phyloP scores from a whole-genome alignment of 2,329 filamentous ascomycete genomes.

The Pestalotiopsis sp. region DNA sequence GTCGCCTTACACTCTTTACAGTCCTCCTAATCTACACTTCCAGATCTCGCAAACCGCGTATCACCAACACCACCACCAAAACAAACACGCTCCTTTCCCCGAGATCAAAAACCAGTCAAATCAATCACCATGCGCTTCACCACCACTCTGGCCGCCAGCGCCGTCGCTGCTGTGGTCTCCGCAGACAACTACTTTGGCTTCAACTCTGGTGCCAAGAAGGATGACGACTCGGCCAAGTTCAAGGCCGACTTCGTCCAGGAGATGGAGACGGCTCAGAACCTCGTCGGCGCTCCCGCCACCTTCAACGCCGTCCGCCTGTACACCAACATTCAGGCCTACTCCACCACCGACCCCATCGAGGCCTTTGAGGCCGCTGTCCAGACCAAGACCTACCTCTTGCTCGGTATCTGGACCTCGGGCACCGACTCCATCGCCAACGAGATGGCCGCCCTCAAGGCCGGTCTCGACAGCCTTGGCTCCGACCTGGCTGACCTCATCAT shows the following conservation, averaged over 20 bases:
- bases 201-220: slow-evolving; percentile 52
- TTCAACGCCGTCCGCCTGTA: slow-evolving; percentile 67
- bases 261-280: slow-evolving; percentile 45
- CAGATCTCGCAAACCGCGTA: background rate
- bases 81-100: slow-evolving; percentile 5
- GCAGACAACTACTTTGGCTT: slow-evolving; percentile 54
- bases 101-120: background rate
- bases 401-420: slow-evolving; percentile 66
- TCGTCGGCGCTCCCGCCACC: slow-evolving; percentile 49
- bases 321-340: slow-evolving; percentile 67
- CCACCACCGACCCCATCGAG: slow-evolving; percentile 76
- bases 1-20: slow-evolving; percentile 2
- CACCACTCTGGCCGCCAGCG: slow-evolving; percentile 38
- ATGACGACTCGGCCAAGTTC: slow-evolving; percentile 54
- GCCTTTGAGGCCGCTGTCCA: slow-evolving; percentile 74
- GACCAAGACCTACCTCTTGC: slow-evolving; percentile 62
- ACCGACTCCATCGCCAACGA: slow-evolving; percentile 59
- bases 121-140: slow-evolving; percentile 43
- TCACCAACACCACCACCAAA: background rate
- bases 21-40: background rate
- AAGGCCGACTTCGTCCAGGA: slow-evolving; percentile 50
- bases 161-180: slow-evolving; percentile 28
- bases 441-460: slow-evolving; percentile 60
- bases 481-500: slow-evolving; percentile 60
- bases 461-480: slow-evolving; percentile 54